Evolutionary conservation across 2,329 filamentous ascomycete genomes (phyloP), one percentile per base, ranked within the genome.

Genomic region (Balansia obtecta): DNA sequence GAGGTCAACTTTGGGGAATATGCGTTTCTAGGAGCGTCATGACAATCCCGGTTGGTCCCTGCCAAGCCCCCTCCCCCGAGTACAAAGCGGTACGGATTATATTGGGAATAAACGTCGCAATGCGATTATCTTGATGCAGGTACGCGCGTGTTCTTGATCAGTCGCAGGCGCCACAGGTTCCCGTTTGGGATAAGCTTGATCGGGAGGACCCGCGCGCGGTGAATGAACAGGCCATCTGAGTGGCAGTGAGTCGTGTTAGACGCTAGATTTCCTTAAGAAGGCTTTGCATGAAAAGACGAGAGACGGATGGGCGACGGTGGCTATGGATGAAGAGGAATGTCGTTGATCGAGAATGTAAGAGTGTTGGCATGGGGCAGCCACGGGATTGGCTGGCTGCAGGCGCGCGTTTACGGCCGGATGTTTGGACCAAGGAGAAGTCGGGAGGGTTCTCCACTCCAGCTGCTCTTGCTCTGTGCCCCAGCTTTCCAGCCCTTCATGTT

Each of bases 371-470:
- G 10, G 43, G 15, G 37, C 30, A 30, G 42, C 4, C 41, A 38
- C 47, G 5, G 39, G 47, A 47, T 49, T 52, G 50, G 50, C 43
- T 33, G 12, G 10, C 8, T 41, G 34, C 37, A 52, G 39, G 50
- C 50, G 50, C 50, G 50, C 50, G 50, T 51, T 34, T 51, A 46
- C 37, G 12, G 13, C n/a, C 4, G 22, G 9, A 22, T 9, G 2
- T 2, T 2, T 13, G 9, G 33, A 34, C 33, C 33, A 34, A 34
- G 33, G 33, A 34, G 33, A 34, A 34, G 9, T 34, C 20, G 20
- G 4, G 20, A 22, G 20, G 20, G 4, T 3, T 3, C 2, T 22
- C 27, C 27, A 27, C 27, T 27, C 8, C 27, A 7, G 27, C 27
- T 37, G 34, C 34, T 37, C 34, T 15, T 37, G 10, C 34, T 18